Percentiles rank a stretch among this genome's conserved stretches.
Conservation (phyloP, 78 protist genomes). For the Dictyostelium firmibasis region DNA sequence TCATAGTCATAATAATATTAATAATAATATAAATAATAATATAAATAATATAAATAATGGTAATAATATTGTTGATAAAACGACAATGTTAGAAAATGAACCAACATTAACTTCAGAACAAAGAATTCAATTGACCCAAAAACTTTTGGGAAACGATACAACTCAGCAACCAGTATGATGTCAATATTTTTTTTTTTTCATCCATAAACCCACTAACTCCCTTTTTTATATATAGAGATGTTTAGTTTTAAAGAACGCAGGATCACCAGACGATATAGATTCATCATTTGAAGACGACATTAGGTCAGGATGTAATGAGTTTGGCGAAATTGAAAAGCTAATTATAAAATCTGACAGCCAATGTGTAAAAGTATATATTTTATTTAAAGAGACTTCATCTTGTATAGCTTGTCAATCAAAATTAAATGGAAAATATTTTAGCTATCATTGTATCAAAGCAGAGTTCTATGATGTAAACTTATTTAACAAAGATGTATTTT, state of each 20-base stretch:
- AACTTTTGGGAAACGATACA: slow-evolving; percentile 8
- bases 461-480: slow-evolving; percentile 55
- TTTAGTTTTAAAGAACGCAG: slow-evolving; percentile 43
- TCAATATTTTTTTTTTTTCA: background rate
- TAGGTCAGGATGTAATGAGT: slow-evolving; percentile 31
- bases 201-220: no score
- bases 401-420: slow-evolving; percentile 25
- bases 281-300: slow-evolving; percentile 59
- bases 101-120: slow-evolving; percentile 1
- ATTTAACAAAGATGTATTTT: slow-evolving; percentile 25
- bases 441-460: slow-evolving; percentile 47
- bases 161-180: background rate
- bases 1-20: background rate
- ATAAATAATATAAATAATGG: background rate
- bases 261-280: slow-evolving; percentile 45
- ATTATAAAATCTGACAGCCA: background rate
- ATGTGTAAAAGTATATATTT: slow-evolving; percentile 33
- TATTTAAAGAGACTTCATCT: slow-evolving; percentile 40
- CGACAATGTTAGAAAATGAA: slow-evolving; percentile 12
- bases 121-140: slow-evolving; percentile 37
- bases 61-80: background rate
- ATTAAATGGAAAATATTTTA: slow-evolving; percentile 64
- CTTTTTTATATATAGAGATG: background rate
- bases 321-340: slow-evolving; percentile 60
- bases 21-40: background rate